Percentiles rank a stretch among this genome's conserved stretches.
phyloP scores from a whole-genome alignment of 2,329 filamentous ascomycete species.

The Trichoderma sp. region DNA sequence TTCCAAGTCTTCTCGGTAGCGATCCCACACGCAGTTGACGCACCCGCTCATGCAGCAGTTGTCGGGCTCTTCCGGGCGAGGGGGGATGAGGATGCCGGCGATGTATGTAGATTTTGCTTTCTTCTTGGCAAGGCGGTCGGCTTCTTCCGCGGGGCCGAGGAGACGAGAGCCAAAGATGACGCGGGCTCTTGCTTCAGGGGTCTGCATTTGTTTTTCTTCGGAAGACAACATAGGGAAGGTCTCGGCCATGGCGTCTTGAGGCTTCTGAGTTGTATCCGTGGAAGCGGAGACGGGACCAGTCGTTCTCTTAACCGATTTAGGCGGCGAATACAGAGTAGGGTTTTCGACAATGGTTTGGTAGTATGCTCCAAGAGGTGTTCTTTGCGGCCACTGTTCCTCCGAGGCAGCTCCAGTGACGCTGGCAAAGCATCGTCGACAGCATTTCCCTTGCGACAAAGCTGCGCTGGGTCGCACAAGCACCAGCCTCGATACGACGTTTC shows the following conservation, averaged over 20 bases:
- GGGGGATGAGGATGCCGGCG: constrained; percentile 79
- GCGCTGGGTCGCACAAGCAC: constrained; percentile 29
- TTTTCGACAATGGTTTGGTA: constrained; percentile 56
- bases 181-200: constrained; percentile 52
- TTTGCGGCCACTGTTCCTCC: constrained; percentile 36
- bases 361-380: constrained; percentile 54
- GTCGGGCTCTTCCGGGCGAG: constrained; percentile 82
- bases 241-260: constrained; percentile 10
- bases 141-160: constrained; percentile 68
- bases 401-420: constrained; percentile 25
- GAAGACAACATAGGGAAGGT: constrained; percentile 17
- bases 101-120: constrained; percentile 61
- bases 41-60: constrained; percentile 99
- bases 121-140: constrained; percentile 57
- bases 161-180: constrained; percentile 82
- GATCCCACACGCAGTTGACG: constrained; percentile 95
- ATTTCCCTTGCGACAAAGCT: constrained; percentile 19
- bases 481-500: constrained; percentile 33
- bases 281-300: constrained; percentile 38
- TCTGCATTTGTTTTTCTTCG: constrained; percentile 29
- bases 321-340: constrained; percentile 40
- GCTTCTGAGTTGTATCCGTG: constrained; percentile 29
- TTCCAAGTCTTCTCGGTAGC: constrained; percentile 87
- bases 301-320: constrained; percentile 44
- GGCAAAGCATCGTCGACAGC: constrained; percentile 30